Conservation (phyloP, 2,329 filamentous ascomycete genomes). For the Pseudogymnoascus pannorum region DNA sequence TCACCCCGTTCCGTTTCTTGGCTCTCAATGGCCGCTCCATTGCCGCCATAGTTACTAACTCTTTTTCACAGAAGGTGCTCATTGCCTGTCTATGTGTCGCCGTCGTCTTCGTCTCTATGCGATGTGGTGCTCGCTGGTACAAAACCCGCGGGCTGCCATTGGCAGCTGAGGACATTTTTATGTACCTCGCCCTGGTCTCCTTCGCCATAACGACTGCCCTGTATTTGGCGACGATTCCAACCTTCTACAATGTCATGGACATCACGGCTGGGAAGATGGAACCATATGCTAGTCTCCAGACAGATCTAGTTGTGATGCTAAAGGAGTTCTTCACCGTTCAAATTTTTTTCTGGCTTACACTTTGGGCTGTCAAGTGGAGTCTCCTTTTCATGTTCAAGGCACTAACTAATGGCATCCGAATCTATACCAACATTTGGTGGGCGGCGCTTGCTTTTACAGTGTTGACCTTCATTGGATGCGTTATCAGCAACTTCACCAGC, state of each 20-base stretch:
- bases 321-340: slow-evolving; percentile 30
- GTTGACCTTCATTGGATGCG: slow-evolving; percentile 31
- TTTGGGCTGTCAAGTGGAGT: slow-evolving; percentile 10
- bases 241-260: slow-evolving; percentile 27
- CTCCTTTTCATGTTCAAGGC: slow-evolving; percentile 4
- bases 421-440: slow-evolving; percentile 8
- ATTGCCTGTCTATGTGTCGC: slow-evolving; percentile 14
- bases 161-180: slow-evolving; percentile 14
- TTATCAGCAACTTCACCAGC: slow-evolving; percentile 30
- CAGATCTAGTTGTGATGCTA: slow-evolving; percentile 28
- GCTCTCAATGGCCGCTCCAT: background rate
- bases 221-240: slow-evolving; percentile 31
- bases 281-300: slow-evolving; percentile 25
- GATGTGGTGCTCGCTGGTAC: slow-evolving; percentile 13
- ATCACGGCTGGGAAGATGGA: slow-evolving; percentile 20
- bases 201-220: slow-evolving; percentile 27
- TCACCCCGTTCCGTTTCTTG: background rate
- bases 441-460: background rate
- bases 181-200: slow-evolving; percentile 18
- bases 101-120: slow-evolving; percentile 12
- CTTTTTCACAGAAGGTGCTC: slow-evolving; percentile 12
- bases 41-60: background rate
- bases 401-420: background rate
- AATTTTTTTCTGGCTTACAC: slow-evolving; percentile 10
- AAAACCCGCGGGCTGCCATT: slow-evolving; percentile 13